A percentile compares a stretch with the other conserved stretches of the same genome.
phyloP scores from a whole-genome alignment of 495 filamentous ascomycete genomes.

The Eremomyces bilateralis region DNA sequence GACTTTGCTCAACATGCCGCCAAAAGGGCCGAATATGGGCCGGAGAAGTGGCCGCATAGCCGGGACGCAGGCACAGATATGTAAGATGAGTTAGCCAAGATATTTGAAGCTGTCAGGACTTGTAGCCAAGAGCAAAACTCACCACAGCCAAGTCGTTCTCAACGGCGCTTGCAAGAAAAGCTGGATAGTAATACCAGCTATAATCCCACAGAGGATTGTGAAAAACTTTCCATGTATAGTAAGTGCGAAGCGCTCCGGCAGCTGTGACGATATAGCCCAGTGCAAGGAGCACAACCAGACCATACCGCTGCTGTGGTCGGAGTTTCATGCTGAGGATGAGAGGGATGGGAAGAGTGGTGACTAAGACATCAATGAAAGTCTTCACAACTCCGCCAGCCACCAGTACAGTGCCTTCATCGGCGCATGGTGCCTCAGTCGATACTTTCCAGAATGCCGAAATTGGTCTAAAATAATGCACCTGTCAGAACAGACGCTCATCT shows the following conservation, averaged over 20 bases:
- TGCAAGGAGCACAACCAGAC: slow-evolving; percentile 34
- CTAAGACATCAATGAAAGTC: slow-evolving; percentile 34
- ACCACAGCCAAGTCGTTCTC: slow-evolving; percentile 41
- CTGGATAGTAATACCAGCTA: slow-evolving; percentile 32
- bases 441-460: slow-evolving; percentile 31
- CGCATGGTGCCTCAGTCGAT: slow-evolving; percentile 21
- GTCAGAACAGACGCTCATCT: slow-evolving; percentile 6
- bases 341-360: slow-evolving; percentile 35
- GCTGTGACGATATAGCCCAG: slow-evolving; percentile 35
- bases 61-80: slow-evolving; percentile 35
- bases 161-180: slow-evolving; percentile 29
- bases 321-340: slow-evolving; percentile 33
- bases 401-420: slow-evolving; percentile 27
- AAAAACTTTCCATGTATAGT: slow-evolving; percentile 28
- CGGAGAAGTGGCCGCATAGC: slow-evolving; percentile 32
- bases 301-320: slow-evolving; percentile 28
- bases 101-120: slow-evolving; percentile 4
- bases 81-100: no score
- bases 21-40: no score
- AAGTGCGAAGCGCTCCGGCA: slow-evolving; percentile 32
- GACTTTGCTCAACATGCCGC: no score
- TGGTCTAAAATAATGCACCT: slow-evolving; percentile 22
- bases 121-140: slow-evolving; percentile 15
- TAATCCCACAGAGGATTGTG: slow-evolving; percentile 27
- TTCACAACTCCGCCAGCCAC: slow-evolving; percentile 36